Evolutionary conservation across 2,329 filamentous ascomycete species (phyloP).

Genomic region (Neoarthrinium moseri): DNA sequence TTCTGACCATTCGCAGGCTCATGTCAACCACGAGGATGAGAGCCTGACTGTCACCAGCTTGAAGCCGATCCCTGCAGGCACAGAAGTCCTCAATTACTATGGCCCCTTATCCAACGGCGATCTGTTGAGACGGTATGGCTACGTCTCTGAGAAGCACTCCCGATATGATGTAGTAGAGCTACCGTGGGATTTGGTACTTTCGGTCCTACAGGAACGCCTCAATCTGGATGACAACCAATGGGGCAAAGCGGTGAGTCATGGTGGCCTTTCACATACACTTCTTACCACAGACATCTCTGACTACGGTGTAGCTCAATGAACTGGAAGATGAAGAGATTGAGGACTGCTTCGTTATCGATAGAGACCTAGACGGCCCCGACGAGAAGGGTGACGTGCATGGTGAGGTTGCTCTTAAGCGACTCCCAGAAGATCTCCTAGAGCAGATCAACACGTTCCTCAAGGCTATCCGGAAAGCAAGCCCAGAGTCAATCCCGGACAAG

Average conservation of each 20-base stretch:
- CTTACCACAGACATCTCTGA: constrained; percentile 19
- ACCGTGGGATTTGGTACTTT: constrained; percentile 57
- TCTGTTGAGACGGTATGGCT: constrained; percentile 80
- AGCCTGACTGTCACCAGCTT: constrained; percentile 70
- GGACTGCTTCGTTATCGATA: constrained; percentile 70
- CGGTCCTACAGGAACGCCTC: constrained; percentile 39
- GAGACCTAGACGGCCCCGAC: constrained; percentile 50
- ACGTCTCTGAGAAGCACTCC: constrained; percentile 75
- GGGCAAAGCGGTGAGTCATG: constrained; percentile 39
- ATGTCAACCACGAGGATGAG: constrained; percentile 53
- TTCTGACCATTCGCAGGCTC: constrained; percentile 35
- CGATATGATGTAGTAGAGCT: constrained; percentile 83
- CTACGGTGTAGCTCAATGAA: constrained; percentile 30
- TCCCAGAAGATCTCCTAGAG: constrained; percentile 51
- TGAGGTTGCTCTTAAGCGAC: constrained; percentile 33
- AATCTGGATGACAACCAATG: constrained; percentile 35
- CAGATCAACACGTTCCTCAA: constrained; percentile 52
- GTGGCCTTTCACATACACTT: not conserved
- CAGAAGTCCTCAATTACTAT: constrained; percentile 88
- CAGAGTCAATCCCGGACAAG: constrained; percentile 45
- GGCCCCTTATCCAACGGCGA: constrained; percentile 82
- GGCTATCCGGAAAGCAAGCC: constrained; percentile 42
- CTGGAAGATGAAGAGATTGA: constrained; percentile 69
- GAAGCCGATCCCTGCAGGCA: constrained; percentile 64
- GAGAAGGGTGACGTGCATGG: constrained; percentile 43